Evolutionary conservation across 371 early-diverging fungal species (phyloP), one percentile per base, ranked within the genome.

Genomic region (Mucor velutinosus): DNA sequence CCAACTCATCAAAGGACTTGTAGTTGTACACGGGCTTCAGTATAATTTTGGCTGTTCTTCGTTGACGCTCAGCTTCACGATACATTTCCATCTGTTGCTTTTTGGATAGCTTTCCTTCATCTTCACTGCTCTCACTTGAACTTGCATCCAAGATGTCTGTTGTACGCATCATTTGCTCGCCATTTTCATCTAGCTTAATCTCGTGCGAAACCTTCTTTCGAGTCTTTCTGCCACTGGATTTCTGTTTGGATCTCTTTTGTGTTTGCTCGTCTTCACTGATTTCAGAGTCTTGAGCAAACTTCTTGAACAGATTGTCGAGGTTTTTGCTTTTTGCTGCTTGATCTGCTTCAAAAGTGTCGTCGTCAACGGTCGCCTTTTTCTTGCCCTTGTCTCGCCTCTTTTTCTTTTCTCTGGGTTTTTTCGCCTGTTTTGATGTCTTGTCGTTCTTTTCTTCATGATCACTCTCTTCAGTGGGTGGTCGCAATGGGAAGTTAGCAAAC

Each of bases 41-140:
- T 0, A 21, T 39, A 10, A 64, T 30, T 21, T 74, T 35, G 4
- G 45, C 55, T 15, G 65, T 32, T 64, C 74, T 55, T 7, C 67
- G 49, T 6, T 45, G 29, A 37, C 74, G 57, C 29, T 74, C 74
- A 1, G 47, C 19, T 60, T 74, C 67, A 6, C 62, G 57, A 21
- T 66, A 53, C 74, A 74, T 70, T 47, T 70, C 71, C 35, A 70
- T 19, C 19, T 60, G 47, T 25, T 64, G 55, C 19, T 56, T 67
- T 17, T 74, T 70, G 1, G 67, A 61, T 6, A 67, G 35, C 7
- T 19, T 30, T 14, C 39, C 14, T 17, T 67, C 55, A 11, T 64
- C 59, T 12, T 64, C 68, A 4, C 15, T 30, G 3, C 37, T 37
- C 14, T 39, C 41, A n/a, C 43, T 49, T 21, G 61, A 33, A 8